Percentiles rank a stretch among this genome's conserved stretches.
Conservation (phyloP, 2,329 filamentous ascomycete species). For the Pseudopyricularia javanii region DNA sequence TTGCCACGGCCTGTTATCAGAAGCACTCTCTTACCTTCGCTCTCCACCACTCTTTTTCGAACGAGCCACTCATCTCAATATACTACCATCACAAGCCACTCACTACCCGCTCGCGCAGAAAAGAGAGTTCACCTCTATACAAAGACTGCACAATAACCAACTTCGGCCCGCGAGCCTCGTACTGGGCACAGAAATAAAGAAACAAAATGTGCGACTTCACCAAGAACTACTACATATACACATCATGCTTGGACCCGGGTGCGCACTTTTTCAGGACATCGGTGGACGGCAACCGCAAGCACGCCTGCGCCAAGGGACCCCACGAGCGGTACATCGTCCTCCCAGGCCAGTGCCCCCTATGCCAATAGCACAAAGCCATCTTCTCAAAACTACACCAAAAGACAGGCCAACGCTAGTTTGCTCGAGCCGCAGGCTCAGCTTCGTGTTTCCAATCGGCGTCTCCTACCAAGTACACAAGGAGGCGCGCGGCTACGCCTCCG, state of each 20-base stretch:
- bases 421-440: no score
- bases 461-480: no score
- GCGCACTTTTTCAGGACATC: constrained; percentile 61
- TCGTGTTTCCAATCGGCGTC: no score
- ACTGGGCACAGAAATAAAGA: background rate
- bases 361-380: constrained; percentile 16
- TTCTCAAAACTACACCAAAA: no score
- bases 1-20: background rate
- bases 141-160: no score
- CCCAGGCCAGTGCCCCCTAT: constrained; percentile 48
- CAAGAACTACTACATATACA: constrained; percentile 70
- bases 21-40: background rate
- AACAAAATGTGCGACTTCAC: constrained; percentile 48
- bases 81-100: no score
- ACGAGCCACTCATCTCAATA: no score
- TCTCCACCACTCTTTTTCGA: background rate
- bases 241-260: constrained; percentile 54
- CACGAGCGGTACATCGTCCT: constrained; percentile 66
- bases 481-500: no score
- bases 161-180: no score
- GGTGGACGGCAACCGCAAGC: constrained; percentile 49
- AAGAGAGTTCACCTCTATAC: no score
- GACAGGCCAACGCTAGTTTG: no score
- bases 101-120: no score
- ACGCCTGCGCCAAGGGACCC: constrained; percentile 48